phyloP scores from a whole-genome alignment of 495 filamentous ascomycete species.

The Saxophila tyrrhenica region DNA sequence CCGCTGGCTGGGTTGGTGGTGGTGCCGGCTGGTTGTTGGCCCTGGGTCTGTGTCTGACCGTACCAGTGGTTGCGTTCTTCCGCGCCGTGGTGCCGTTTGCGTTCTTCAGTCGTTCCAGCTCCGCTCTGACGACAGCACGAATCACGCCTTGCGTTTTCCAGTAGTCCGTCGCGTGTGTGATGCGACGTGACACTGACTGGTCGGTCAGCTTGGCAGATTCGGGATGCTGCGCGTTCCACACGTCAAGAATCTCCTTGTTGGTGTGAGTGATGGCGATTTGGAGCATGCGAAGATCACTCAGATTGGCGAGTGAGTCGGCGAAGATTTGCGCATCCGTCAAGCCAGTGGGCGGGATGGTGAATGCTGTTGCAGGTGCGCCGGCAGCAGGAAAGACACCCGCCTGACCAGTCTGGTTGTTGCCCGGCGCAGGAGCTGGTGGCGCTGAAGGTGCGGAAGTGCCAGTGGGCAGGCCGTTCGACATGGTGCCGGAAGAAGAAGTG shows the following conservation, averaged over 20 bases:
- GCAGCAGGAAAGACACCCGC: background rate
- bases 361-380: background rate
- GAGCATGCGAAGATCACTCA: background rate
- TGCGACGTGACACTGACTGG: background rate
- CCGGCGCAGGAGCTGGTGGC: too few relatives aligned
- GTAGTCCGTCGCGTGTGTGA: background rate
- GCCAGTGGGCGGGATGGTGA: background rate
- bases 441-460: background rate
- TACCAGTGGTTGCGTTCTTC: background rate
- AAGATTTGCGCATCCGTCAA: background rate
- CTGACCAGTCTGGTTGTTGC: too few relatives aligned
- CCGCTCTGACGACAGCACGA: background rate
- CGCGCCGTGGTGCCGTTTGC: background rate
- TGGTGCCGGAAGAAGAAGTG: background rate
- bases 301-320: background rate
- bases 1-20: too few relatives aligned
- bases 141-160: too few relatives aligned
- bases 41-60: background rate
- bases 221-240: background rate
- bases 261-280: background rate
- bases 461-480: background rate
- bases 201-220: background rate
- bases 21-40: background rate
- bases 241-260: background rate
- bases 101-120: background rate